Evolutionary conservation across 805 yeast species (phyloP).

Genomic region (Nakazawaea anatomiae): DNA sequence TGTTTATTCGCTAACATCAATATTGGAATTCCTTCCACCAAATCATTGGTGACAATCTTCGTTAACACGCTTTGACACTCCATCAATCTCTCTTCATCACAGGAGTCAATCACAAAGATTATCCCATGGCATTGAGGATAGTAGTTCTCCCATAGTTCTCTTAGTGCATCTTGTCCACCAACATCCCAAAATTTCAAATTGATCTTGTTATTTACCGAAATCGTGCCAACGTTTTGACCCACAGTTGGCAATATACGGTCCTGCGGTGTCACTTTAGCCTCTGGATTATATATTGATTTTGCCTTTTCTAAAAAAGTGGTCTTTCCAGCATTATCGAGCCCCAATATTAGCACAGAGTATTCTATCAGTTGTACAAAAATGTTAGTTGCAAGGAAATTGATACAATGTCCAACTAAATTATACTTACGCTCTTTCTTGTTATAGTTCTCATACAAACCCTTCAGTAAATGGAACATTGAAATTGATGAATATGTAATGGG

Average conservation of each 20-base stretch:
- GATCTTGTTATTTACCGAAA: conserved; percentile 32
- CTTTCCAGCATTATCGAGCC: conserved; percentile 94
- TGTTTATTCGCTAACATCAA: conserved; percentile 95
- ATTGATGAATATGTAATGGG: no score
- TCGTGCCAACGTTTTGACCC: conserved; percentile 75
- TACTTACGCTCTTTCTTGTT: conserved; percentile 48
- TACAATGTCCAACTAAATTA: conserved; percentile 4
- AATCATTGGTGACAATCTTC: conserved; percentile 53
- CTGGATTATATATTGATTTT: conserved; percentile 46
- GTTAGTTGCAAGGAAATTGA: conserved; percentile 1
- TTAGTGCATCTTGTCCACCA: conserved; percentile 87
- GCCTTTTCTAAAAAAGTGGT: conserved; percentile 72
- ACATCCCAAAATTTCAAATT: conserved; percentile 89
- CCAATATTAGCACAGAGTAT: conserved; percentile 75
- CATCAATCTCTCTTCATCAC: conserved; percentile 74
- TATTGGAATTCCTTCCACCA: conserved; percentile 75
- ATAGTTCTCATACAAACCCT: conserved; percentile 52
- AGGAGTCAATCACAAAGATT: conserved; percentile 86
- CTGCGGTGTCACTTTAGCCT: conserved; percentile 39
- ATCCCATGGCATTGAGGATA: conserved; percentile 85
- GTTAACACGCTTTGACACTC: conserved; percentile 71
- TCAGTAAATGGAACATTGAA: conserved; percentile 62
- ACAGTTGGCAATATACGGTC: conserved; percentile 84
- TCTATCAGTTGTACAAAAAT: conserved; percentile 26
- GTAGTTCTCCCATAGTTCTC: conserved; percentile 85